Conservation (phyloP, 2,329 filamentous ascomycete genomes). For the Colletotrichum sp. region DNA sequence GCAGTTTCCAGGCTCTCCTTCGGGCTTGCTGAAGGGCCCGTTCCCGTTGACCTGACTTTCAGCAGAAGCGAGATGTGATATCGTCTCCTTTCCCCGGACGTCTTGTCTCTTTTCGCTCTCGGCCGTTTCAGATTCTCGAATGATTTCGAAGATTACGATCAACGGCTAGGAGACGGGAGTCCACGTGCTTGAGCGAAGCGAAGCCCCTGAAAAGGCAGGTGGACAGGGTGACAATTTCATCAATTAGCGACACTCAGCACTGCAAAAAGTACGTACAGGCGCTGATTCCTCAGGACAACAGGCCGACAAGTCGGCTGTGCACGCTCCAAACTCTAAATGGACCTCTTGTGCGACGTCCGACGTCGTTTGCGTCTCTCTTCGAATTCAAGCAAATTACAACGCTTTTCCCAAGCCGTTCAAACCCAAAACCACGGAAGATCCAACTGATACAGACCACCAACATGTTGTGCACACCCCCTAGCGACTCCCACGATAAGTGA, state of each 20-base stretch:
- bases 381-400: neutral
- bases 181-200: neutral
- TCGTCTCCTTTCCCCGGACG: neutral
- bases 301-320: neutral
- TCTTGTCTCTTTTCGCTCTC: neutral
- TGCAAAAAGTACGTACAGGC: neutral
- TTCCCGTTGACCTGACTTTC: neutral
- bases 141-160: neutral
- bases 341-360: neutral
- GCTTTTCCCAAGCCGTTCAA: neutral
- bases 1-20: neutral
- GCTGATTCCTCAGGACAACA: constrained; percentile 5
- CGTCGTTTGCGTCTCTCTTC: neutral
- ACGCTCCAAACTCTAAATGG: constrained; percentile 16
- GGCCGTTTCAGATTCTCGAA: neutral
- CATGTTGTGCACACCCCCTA: neutral
- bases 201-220: neutral
- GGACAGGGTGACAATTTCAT: neutral
- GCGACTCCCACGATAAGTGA: neutral
- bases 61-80: neutral
- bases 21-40: neutral
- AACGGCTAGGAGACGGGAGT: neutral
- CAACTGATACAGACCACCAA: neutral
- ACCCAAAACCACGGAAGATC: neutral
- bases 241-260: neutral